A percentile compares a stretch with the other conserved stretches of the same genome.
Evolutionary conservation across 495 filamentous ascomycete species (phyloP).

Genomic region (Xylaria flabelliformis): DNA sequence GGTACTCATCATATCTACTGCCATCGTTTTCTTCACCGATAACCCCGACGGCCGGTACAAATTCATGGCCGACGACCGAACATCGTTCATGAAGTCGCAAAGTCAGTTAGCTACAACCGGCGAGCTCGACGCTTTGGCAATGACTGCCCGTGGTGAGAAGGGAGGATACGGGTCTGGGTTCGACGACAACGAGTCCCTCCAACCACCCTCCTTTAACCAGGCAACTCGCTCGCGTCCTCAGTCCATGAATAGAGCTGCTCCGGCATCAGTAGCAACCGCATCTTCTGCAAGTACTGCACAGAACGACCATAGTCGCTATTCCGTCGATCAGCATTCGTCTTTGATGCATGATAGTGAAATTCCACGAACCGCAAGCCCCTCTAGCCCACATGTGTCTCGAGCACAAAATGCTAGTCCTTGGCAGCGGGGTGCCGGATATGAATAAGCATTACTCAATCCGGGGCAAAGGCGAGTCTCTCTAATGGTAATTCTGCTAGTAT

Average conservation of each 20-base stretch:
- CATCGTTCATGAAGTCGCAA: constrained; percentile 98
- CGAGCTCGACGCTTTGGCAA: constrained; percentile 90
- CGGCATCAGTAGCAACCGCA: constrained; percentile 38
- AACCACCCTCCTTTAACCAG: constrained; percentile 45
- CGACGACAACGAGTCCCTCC: constrained; percentile 74
- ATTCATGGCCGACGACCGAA: constrained; percentile 94
- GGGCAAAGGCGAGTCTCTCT: background rate
- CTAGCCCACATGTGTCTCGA: constrained; percentile 17
- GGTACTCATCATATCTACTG: constrained; percentile 84
- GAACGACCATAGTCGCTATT: constrained; percentile 14
- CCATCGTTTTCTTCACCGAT: constrained; percentile 84
- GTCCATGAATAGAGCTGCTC: constrained; percentile 37
- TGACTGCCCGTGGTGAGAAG: constrained; percentile 90
- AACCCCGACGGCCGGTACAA: constrained; percentile 97
- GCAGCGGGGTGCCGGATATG: constrained; percentile 64
- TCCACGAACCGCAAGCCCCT: background rate
- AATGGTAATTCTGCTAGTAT: background rate
- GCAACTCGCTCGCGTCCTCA: constrained; percentile 33
- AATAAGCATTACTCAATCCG: constrained; percentile 45
- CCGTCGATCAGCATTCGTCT: constrained; percentile 16
- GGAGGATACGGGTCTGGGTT: constrained; percentile 63
- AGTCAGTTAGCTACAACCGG: constrained; percentile 74
- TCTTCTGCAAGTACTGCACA: constrained; percentile 16
- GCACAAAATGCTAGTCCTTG: constrained; percentile 48
- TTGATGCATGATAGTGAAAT: constrained; percentile 48